These are phyloP conservation scores for Eustoma russellianum DNA, from an alignment of 257 asterid species.

Conservation along the genomic window DNA sequence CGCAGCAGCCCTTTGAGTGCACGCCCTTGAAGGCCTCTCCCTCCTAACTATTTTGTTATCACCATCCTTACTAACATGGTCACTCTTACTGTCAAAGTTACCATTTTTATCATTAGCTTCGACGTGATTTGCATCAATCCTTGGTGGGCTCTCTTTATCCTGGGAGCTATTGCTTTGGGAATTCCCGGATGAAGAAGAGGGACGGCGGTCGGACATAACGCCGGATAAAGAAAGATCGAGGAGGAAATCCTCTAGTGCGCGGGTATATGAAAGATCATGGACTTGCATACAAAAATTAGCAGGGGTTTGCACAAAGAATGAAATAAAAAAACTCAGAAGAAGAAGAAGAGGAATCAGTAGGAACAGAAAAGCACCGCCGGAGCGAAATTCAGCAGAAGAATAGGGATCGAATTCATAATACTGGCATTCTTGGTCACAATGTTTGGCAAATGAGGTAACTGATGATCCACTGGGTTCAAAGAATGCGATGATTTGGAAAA, in stretches of 20 bases:
- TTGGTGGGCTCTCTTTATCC: slow-evolving; percentile 14
- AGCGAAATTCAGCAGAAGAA: neutral
- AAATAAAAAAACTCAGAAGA: neutral
- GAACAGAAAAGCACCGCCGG: neutral
- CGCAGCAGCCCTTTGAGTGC: slow-evolving; percentile 86
- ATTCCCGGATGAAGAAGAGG: slow-evolving; percentile 48
- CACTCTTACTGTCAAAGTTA: slow-evolving; percentile 19
- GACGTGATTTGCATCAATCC: slow-evolving; percentile 14
- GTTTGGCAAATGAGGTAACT: no score
- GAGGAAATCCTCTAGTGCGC: slow-evolving; percentile 23
- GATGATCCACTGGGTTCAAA: no score
- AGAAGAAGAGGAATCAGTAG: neutral
- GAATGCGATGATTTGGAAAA: no score
- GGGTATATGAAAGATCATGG: slow-evolving; percentile 33
- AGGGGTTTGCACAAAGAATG: slow-evolving; percentile 9
- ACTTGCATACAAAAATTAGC: slow-evolving; percentile 23
- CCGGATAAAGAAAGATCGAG: slow-evolving; percentile 18
- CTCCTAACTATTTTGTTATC: slow-evolving; percentile 40
- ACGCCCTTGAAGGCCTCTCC: slow-evolving; percentile 95
- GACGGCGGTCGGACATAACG: slow-evolving; percentile 32
- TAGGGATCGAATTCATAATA: no score
- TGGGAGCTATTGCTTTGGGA: slow-evolving; percentile 25
- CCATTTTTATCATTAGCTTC: slow-evolving; percentile 22
- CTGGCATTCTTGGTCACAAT: no score
- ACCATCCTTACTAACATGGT: slow-evolving; percentile 24